A percentile compares a stretch with the other conserved stretches of the same genome.
Evolutionary conservation across 306 rosid species (phyloP).

Genomic region (Styphnolobium japonicum): DNA sequence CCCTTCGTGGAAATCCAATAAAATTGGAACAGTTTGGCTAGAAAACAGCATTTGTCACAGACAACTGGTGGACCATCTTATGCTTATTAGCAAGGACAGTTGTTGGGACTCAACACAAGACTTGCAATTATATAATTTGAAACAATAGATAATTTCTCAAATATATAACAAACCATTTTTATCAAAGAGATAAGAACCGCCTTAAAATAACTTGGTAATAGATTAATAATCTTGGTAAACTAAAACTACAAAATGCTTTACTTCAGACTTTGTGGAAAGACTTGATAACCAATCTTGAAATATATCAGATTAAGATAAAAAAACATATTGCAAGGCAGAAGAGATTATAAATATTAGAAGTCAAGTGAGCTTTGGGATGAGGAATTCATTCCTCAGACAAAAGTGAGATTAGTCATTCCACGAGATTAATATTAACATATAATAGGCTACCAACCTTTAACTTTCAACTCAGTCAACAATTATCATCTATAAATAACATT

Average conservation of each 20-base stretch:
- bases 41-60: not conserved
- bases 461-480: not conserved
- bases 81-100: not conserved
- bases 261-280: not conserved
- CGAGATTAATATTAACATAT: not conserved
- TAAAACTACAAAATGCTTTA: conserved; percentile 9
- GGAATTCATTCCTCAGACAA: not conserved
- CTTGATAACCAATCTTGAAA: not conserved
- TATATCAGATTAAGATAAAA: not conserved
- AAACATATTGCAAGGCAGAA: not conserved
- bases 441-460: not conserved
- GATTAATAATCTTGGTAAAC: not conserved
- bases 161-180: not conserved
- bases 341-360: not conserved
- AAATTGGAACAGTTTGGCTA: not conserved
- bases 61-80: not conserved
- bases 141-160: conserved; percentile 4
- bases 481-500: not conserved
- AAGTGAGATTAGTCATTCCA: not conserved
- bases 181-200: not conserved
- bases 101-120: not conserved
- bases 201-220: not conserved
- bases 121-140: conserved; percentile 1
- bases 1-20: not conserved
- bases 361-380: not conserved